phyloP scores from a whole-genome alignment of 352 stramenopile species.

The Globisporangium irregulare region DNA sequence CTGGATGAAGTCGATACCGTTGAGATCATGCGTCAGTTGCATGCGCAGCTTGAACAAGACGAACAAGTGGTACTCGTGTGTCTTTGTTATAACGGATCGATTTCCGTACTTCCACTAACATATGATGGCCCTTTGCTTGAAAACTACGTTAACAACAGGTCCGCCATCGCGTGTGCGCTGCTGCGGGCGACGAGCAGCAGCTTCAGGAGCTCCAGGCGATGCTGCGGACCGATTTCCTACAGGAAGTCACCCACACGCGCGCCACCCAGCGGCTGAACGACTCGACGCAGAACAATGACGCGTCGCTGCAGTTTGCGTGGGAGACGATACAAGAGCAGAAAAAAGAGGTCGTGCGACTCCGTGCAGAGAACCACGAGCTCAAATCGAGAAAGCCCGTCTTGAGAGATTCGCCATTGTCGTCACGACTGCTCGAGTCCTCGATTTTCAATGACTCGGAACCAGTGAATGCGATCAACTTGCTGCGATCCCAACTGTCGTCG shows the following conservation, averaged over 20 bases:
- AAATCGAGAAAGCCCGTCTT: conserved; percentile 12
- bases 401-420: conserved; percentile 1
- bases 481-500: conserved; percentile 49
- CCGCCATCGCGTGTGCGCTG: conserved; percentile 39
- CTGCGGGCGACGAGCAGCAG: conserved; percentile 48
- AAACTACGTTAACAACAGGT: conserved; percentile 18
- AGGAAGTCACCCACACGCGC: conserved; percentile 31
- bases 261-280: conserved; percentile 20
- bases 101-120: neutral
- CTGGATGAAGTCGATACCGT: conserved; percentile 60
- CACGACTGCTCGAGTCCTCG: conserved; percentile 7
- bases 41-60: conserved; percentile 42
- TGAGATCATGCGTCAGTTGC: conserved; percentile 48
- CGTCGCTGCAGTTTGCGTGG: conserved; percentile 73
- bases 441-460: conserved; percentile 34
- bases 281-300: conserved; percentile 38
- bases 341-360: conserved; percentile 59
- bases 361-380: conserved; percentile 48
- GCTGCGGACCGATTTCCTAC: conserved; percentile 48
- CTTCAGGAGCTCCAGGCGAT: conserved; percentile 51
- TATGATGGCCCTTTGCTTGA: neutral
- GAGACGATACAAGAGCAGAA: conserved; percentile 76
- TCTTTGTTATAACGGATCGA: neutral
- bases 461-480: conserved; percentile 37
- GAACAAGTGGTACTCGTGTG: conserved; percentile 30